phyloP scores from a whole-genome alignment of 2,329 filamentous ascomycete genomes.

The Fusarium tupiense region DNA sequence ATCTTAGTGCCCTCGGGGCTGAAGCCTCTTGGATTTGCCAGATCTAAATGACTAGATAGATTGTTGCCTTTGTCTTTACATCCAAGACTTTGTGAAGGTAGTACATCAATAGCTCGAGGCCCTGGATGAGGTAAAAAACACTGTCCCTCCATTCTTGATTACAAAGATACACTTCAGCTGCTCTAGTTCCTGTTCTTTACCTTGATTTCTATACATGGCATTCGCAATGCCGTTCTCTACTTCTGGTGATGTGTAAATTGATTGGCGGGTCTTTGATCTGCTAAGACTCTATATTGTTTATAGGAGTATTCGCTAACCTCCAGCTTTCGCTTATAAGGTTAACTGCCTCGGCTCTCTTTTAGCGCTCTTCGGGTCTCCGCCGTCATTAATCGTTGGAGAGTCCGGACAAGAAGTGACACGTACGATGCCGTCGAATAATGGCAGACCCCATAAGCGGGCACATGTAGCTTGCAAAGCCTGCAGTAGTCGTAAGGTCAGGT shows the following conservation, averaged over 20 bases:
- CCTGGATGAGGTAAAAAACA: too few relatives aligned
- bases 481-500: not conserved
- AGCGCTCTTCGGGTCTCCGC: not conserved
- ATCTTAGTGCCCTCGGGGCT: rapidly evolving
- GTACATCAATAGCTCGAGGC: too few relatives aligned
- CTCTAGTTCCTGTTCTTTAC: rapidly evolving
- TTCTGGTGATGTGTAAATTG: too few relatives aligned
- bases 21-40: too few relatives aligned
- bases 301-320: not conserved
- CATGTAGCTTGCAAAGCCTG: not conserved
- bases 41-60: too few relatives aligned
- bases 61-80: too few relatives aligned
- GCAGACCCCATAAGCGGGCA: not conserved
- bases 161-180: too few relatives aligned
- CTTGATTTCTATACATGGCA: too few relatives aligned
- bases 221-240: too few relatives aligned
- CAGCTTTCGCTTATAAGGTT: not conserved
- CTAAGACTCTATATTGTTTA: rapidly evolving
- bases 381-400: not conserved
- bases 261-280: rapidly evolving
- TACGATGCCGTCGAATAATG: not conserved
- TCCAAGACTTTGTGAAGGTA: too few relatives aligned
- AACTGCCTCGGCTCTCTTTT: not conserved
- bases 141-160: rapidly evolving
- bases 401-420: too few relatives aligned